Evolutionary conservation across 2,329 filamentous ascomycete genomes (phyloP).

Genomic region (Aspergillus fumigatiaffinis): DNA sequence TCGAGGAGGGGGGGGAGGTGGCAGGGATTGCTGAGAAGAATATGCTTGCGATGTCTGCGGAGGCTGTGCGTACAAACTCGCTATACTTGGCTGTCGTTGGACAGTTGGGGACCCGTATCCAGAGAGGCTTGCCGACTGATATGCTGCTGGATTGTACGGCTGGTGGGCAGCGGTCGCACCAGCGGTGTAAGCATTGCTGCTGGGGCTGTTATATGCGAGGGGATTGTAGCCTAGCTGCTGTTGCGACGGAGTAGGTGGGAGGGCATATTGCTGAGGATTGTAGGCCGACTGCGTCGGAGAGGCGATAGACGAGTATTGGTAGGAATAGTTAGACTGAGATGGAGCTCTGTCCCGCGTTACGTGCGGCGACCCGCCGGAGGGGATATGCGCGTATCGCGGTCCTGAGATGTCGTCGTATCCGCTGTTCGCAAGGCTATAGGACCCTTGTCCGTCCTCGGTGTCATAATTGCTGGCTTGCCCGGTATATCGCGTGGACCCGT

Average conservation of each 20-base stretch:
- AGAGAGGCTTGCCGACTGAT: slow-evolving; percentile 35
- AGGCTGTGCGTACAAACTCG: slow-evolving; percentile 23
- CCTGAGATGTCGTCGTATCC: slow-evolving; percentile 30
- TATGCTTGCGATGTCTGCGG: slow-evolving; percentile 32
- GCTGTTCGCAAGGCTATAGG: slow-evolving; percentile 20
- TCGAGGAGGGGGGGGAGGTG: slow-evolving; percentile 39
- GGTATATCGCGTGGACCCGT: slow-evolving; percentile 31
- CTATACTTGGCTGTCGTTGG: slow-evolving; percentile 29
- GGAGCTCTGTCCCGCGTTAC: slow-evolving; percentile 37
- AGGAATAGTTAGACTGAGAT: slow-evolving; percentile 41
- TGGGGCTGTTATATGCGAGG: slow-evolving; percentile 50
- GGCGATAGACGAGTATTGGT: slow-evolving; percentile 42
- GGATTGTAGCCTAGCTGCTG: slow-evolving; percentile 65
- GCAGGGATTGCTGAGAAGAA: slow-evolving; percentile 26
- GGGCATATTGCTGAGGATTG: slow-evolving; percentile 60
- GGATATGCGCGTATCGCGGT: slow-evolving; percentile 34
- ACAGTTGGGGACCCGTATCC: slow-evolving; percentile 29
- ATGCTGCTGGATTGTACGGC: slow-evolving; percentile 50
- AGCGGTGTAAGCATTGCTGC: slow-evolving; percentile 9
- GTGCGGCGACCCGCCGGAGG: slow-evolving; percentile 30
- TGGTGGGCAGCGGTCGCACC: slow-evolving; percentile 30
- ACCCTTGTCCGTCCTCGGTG: slow-evolving; percentile 34
- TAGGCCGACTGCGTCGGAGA: slow-evolving; percentile 51
- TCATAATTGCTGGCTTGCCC: slow-evolving; percentile 33
- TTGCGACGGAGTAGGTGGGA: slow-evolving; percentile 44